Evolutionary conservation across 2,329 filamentous ascomycete species (phyloP), one percentile per base, ranked within the genome.

Genomic region (Pestalotiopsis sp.): DNA sequence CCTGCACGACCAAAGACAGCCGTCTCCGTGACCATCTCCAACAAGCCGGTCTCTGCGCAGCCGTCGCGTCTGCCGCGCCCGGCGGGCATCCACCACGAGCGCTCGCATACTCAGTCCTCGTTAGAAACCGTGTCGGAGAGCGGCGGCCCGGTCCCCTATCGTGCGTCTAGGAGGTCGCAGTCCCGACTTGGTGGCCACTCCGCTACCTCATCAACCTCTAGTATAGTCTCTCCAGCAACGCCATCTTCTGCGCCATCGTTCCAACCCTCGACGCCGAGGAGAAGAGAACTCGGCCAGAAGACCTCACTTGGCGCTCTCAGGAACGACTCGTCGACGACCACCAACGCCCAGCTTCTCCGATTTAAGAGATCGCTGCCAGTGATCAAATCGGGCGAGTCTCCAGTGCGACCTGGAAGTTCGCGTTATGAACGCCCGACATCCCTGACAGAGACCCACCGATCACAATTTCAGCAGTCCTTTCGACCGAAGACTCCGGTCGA

Each of bases 101-200:
- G 92, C 66, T 85, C 87, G 14, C 87, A 87, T 66, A 88, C 91
- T 4, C 88, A 90, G 73, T 92, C 92, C 12, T 91, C 92, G 20
- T 86, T 98, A n/a, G 95, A 97, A 77, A 94, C 95, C 25, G 94
- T 98, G 5, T 97, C 94, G 52, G 95, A 98, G 81, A 94, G 91
- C 72, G 94, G 94, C 64, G 93, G 91, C 3, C 89, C 93, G 23
- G 87, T 92, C 62, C 82, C 85, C 2, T 72, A 77, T 57, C 88
- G 86, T 70, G 82, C 83, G 17, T 85, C 85, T 72, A 87, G 89
- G 68, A 85, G 90, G 72, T 89, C 92, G 57, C 88, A 89, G 71
- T 93, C 91, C 3, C 87, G 92, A 68, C 77, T 93, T 36, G 59
- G 59, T 36, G 89, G 89, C 13, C 92, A 95, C 77, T 88, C 90